Percentiles rank a stretch among this genome's conserved stretches.
Conservation (phyloP, 805 yeast species). For the Yamadazyma paraphyllophila region DNA sequence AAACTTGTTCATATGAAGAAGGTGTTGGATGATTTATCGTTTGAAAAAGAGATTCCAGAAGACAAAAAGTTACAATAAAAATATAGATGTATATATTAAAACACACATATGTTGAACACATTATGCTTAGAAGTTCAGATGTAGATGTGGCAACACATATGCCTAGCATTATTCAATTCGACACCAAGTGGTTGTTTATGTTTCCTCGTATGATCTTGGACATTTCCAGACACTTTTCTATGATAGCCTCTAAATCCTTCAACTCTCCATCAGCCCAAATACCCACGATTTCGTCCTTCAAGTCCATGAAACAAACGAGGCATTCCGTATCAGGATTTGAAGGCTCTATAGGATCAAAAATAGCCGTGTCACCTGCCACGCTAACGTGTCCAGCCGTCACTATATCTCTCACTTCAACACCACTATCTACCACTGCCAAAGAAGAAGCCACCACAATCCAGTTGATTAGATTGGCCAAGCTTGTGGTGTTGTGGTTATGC, state of each 20-base stretch:
- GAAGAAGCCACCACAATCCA: slow-evolving; percentile 64
- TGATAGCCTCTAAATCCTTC: slow-evolving; percentile 26
- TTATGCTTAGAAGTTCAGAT: too few relatives aligned
- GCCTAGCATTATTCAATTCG: background rate
- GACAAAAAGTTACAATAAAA: slow-evolving; percentile 10
- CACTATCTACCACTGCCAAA: slow-evolving; percentile 80
- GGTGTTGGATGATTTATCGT: slow-evolving; percentile 36
- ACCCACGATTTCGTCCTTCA: slow-evolving; percentile 59
- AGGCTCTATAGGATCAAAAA: slow-evolving; percentile 19
- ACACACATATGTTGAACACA: too few relatives aligned
- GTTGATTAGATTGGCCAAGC: slow-evolving; percentile 39
- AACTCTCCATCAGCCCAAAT: slow-evolving; percentile 45
- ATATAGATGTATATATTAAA: background rate
- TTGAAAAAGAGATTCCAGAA: slow-evolving; percentile 11
- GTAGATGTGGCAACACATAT: too few relatives aligned
- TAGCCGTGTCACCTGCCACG: slow-evolving; percentile 9
- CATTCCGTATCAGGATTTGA: slow-evolving; percentile 28
- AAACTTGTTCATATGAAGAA: slow-evolving; percentile 35
- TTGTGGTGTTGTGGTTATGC: slow-evolving; percentile 7
- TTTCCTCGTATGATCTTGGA: slow-evolving; percentile 42
- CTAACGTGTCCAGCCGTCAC: slow-evolving; percentile 62
- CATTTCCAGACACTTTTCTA: slow-evolving; percentile 46
- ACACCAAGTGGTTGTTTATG: slow-evolving; percentile 43
- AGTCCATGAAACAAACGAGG: slow-evolving; percentile 52
- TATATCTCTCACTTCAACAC: slow-evolving; percentile 74